Evolutionary conservation across 148 eudicot genomes (phyloP).

Genomic region (Chenopodium berlandieri): DNA sequence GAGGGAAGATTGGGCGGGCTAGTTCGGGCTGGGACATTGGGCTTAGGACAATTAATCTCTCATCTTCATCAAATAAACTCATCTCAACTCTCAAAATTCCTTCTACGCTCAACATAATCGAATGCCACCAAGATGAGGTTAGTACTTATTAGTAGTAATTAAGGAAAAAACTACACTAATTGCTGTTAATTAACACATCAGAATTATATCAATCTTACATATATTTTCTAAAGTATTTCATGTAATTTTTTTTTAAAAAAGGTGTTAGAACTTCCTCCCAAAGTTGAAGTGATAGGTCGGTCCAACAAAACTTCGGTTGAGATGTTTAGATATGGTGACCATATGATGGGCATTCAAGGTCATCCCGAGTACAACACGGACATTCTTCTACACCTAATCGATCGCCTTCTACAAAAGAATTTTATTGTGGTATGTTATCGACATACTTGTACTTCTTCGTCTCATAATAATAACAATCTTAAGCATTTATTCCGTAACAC

Average conservation of each 20-base stretch:
- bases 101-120: slow-evolving; percentile 51
- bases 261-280: slow-evolving; percentile 71
- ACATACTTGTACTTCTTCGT: not conserved
- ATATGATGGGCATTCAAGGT: slow-evolving; percentile 92
- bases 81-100: slow-evolving; percentile 44
- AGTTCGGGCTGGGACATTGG: slow-evolving; percentile 89
- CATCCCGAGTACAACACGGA: slow-evolving; percentile 94
- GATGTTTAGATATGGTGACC: slow-evolving; percentile 76
- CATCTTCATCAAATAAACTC: slow-evolving; percentile 42
- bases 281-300: slow-evolving; percentile 77
- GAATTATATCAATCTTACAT: not conserved
- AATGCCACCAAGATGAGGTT: slow-evolving; percentile 91
- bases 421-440: slow-evolving; percentile 46
- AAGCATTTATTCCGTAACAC: too few species aligned
- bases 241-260: slow-evolving; percentile 17
- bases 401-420: slow-evolving; percentile 49
- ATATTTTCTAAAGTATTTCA: not conserved
- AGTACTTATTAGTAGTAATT: not conserved
- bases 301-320: slow-evolving; percentile 71
- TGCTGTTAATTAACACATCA: not conserved
- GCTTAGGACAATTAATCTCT: slow-evolving; percentile 42
- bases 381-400: slow-evolving; percentile 70
- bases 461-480: not conserved
- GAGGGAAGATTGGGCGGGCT: slow-evolving; percentile 61
- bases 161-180: too few species aligned